Percentiles rank a stretch among this genome's conserved stretches.
Evolutionary conservation across 1,139 yeast species (phyloP).

Genomic region (Scheffersomyces segobiensis): DNA sequence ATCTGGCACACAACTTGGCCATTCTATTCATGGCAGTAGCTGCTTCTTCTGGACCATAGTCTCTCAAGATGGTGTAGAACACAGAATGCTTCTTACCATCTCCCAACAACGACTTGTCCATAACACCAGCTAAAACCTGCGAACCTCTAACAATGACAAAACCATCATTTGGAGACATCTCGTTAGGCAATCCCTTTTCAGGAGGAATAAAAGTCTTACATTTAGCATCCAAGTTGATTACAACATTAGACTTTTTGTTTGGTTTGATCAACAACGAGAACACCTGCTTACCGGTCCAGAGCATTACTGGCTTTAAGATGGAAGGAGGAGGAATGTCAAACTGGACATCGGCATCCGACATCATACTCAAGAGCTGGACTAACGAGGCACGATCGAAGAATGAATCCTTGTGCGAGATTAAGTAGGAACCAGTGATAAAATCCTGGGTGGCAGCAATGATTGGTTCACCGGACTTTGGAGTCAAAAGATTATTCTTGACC

Average conservation of each 20-base stretch:
- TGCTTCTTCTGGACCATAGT: conserved; percentile 94
- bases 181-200: conserved; percentile 66
- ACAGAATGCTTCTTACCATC: conserved; percentile 98
- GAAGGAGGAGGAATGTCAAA: conserved; percentile 97
- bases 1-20: conserved; percentile 97
- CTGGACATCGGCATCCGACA: conserved; percentile 88
- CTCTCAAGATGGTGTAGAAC: conserved; percentile 90
- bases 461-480: conserved; percentile 98
- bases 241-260: conserved; percentile 69
- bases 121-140: conserved; percentile 83
- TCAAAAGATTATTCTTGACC: conserved; percentile 87
- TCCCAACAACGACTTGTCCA: conserved; percentile 96
- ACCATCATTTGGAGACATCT: conserved; percentile 98
- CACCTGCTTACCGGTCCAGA: conserved; percentile 98
- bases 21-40: conserved; percentile 96
- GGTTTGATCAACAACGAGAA: conserved; percentile 88
- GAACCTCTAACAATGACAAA: conserved; percentile 89
- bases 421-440: conserved; percentile 93
- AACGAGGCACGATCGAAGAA: conserved; percentile 87
- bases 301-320: conserved; percentile 78
- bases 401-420: conserved; percentile 90
- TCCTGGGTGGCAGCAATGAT: conserved; percentile 99
- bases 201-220: conserved; percentile 85
- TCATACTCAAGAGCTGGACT: conserved; percentile 84
- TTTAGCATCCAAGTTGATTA: conserved; percentile 91